Conservation (phyloP, 305 asterid genomes). For the Fraxinus dipetala region DNA sequence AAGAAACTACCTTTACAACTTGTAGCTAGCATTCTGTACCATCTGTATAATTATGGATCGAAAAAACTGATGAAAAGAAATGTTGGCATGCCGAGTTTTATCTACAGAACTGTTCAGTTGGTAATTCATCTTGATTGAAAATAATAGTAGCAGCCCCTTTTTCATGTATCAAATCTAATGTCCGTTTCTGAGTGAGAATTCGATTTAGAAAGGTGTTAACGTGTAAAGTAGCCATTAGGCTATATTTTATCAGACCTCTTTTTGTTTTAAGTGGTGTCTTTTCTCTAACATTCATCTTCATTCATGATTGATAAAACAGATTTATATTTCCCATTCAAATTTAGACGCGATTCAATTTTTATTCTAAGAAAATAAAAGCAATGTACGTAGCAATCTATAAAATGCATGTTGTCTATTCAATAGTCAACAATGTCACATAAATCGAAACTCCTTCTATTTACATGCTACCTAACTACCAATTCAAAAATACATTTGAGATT, state of each 20-base stretch:
- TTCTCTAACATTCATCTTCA: not conserved
- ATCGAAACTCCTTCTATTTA: no score
- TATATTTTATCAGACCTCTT: not conserved
- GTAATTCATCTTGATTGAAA: not conserved
- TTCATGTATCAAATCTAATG: no score
- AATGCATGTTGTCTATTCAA: not conserved
- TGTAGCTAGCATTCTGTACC: no score
- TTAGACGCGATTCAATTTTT: not conserved
- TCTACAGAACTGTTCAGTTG: not conserved
- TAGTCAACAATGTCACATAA: no score
- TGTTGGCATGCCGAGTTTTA: not conserved
- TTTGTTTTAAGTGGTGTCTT: not conserved
- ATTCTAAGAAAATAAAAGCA: not conserved
- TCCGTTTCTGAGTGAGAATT: not conserved
- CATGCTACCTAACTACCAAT: no score
- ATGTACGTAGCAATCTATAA: not conserved
- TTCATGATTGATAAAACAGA: not conserved
- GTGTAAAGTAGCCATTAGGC: not conserved
- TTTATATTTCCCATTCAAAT: no score
- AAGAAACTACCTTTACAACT: not conserved
- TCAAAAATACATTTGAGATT: no score
- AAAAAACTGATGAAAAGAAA: not conserved
- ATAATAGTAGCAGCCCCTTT: not conserved
- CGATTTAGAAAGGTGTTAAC: not conserved
- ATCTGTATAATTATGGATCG: no score